phyloP scores from a whole-genome alignment of 225 moss, liverwort and hornwort species.

The Marchantia polymorpha region DNA sequence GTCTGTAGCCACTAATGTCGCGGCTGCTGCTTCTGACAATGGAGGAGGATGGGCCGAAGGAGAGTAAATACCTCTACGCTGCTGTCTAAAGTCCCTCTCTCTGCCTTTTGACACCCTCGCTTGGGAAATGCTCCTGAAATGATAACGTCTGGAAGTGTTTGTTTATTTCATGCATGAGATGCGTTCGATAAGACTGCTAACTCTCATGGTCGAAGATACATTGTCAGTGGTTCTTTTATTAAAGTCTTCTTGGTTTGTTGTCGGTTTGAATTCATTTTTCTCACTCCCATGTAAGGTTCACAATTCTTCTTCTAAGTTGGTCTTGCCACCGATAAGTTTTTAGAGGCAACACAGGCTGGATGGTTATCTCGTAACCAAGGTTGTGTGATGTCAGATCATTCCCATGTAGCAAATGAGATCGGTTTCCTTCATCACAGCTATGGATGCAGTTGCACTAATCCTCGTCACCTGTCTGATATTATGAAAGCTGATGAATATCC shows the following conservation, averaged over 20 bases:
- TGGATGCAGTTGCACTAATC: not conserved
- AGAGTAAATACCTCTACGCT: slow-evolving; percentile 71
- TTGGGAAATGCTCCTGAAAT: slow-evolving; percentile 84
- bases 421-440: not conserved
- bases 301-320: too few species aligned
- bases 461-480: too few species aligned
- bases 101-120: slow-evolving; percentile 87
- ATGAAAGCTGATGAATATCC: not conserved
- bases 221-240: too few species aligned
- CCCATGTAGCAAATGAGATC: not conserved
- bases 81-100: slow-evolving; percentile 93
- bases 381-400: too few species aligned
- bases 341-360: too few species aligned
- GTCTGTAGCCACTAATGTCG: slow-evolving; percentile 80
- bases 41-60: slow-evolving; percentile 48
- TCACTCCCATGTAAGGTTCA: too few species aligned
- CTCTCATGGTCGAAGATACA: not conserved
- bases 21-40: slow-evolving; percentile 51
- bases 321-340: too few species aligned
- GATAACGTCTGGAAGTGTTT: not conserved
- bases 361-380: too few species aligned
- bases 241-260: not conserved
- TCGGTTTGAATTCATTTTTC: not conserved
- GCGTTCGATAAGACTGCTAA: not conserved
- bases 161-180: not conserved